Conservation (phyloP, 768 basidiomycete genomes). For the Rubroboletus pulcherrimus region DNA sequence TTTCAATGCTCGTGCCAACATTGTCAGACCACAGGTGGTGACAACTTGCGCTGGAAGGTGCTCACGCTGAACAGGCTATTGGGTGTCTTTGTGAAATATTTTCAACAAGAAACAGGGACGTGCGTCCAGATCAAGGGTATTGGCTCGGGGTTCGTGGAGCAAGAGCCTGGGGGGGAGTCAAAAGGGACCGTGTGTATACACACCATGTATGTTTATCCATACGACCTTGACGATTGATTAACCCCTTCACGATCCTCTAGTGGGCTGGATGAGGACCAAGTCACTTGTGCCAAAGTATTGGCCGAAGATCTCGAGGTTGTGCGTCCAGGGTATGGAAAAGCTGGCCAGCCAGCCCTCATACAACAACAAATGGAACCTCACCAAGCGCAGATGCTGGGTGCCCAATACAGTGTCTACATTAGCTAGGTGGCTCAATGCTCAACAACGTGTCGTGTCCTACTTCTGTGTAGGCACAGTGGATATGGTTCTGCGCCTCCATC, state of each 20-base stretch:
- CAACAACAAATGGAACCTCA: slow-evolving; percentile 88
- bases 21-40: slow-evolving; percentile 85
- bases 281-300: slow-evolving; percentile 79
- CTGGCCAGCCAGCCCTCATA: slow-evolving; percentile 51
- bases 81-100: slow-evolving; percentile 98
- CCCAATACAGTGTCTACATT: slow-evolving; percentile 61
- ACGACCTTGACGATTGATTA: slow-evolving; percentile 17
- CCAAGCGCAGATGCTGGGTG: slow-evolving; percentile 78
- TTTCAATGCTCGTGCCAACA: slow-evolving; percentile 97
- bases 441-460: slow-evolving; percentile 2
- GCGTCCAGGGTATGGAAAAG: slow-evolving; percentile 80
- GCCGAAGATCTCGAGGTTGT: slow-evolving; percentile 93
- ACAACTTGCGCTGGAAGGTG: neutral
- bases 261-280: slow-evolving; percentile 85
- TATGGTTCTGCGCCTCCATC: slow-evolving; percentile 37
- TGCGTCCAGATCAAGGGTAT: slow-evolving; percentile 96
- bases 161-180: slow-evolving; percentile 81
- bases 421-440: neutral
- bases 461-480: too few species aligned
- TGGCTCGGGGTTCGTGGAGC: slow-evolving; percentile 93
- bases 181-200: slow-evolving; percentile 92
- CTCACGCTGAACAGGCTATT: neutral
- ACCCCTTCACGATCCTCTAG: slow-evolving; percentile 10
- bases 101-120: slow-evolving; percentile 93
- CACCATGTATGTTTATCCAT: slow-evolving; percentile 61